phyloP scores from a whole-genome alignment of 2,329 filamentous ascomycete genomes.

The Lachnellula hyalina region DNA sequence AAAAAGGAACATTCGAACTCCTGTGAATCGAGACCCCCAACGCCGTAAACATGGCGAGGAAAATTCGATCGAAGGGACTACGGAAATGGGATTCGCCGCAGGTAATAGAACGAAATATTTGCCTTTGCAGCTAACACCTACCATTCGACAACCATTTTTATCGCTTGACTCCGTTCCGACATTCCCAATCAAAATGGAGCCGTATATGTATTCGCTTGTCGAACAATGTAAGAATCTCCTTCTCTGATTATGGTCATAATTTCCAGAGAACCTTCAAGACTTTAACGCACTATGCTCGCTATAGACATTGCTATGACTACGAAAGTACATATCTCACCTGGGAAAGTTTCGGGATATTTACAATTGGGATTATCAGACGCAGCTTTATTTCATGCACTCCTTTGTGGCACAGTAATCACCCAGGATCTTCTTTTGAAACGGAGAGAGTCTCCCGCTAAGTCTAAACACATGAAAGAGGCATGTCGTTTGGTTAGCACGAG shows the following conservation, averaged over 20 bases:
- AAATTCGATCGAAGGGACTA: background rate
- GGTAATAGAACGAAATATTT: background rate
- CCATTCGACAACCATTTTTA: background rate
- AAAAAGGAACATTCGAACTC: background rate
- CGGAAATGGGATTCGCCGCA: background rate
- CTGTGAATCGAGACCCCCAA: background rate
- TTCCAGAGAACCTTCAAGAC: background rate
- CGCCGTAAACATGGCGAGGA: background rate
- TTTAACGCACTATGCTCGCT: background rate
- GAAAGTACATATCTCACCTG: background rate
- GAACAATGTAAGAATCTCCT: background rate
- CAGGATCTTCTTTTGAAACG: background rate
- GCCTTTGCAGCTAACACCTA: background rate
- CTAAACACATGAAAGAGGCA: slow-evolving; percentile 1
- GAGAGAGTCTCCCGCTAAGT: background rate
- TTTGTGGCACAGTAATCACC: slow-evolving; percentile 1
- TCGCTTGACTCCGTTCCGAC: background rate
- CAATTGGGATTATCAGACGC: slow-evolving; percentile 4
- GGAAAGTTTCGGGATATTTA: background rate
- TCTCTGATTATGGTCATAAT: background rate
- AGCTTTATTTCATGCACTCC: slow-evolving; percentile 4
- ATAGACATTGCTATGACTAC: background rate
- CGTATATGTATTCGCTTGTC: slow-evolving; percentile 5
- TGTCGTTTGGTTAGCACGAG: background rate
- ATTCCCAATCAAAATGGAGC: slow-evolving; percentile 3